These are phyloP conservation scores for Termitomyces sp. DNA, from an alignment of 768 basidiomycete species.

Conservation along the genomic window DNA sequence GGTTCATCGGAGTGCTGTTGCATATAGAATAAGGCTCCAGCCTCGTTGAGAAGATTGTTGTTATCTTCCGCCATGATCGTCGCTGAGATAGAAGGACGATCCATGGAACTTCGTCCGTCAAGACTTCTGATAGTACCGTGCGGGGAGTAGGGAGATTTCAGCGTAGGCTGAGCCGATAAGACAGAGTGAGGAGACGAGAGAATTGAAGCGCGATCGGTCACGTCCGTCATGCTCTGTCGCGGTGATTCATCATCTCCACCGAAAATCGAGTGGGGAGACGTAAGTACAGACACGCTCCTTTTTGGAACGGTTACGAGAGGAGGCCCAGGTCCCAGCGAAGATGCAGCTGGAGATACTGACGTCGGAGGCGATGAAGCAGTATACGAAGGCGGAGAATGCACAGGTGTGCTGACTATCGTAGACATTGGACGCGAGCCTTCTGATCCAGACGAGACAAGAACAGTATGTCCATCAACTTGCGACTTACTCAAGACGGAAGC, in stretches of 20 bases:
- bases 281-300: slow-evolving; percentile 20
- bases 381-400: not conserved
- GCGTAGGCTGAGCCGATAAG: slow-evolving; percentile 9
- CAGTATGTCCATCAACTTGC: not conserved
- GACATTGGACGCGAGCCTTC: not conserved
- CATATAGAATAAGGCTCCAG: slow-evolving; percentile 67
- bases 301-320: not conserved
- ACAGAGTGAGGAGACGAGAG: slow-evolving; percentile 28
- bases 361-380: not conserved
- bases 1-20: slow-evolving; percentile 28
- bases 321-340: slow-evolving; percentile 1
- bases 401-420: not conserved
- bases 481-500: not conserved
- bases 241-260: slow-evolving; percentile 7
- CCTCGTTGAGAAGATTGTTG: slow-evolving; percentile 43
- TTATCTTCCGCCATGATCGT: slow-evolving; percentile 22
- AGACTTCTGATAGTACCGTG: slow-evolving; percentile 8
- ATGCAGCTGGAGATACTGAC: not conserved
- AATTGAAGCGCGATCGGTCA: slow-evolving; percentile 17
- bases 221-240: not conserved
- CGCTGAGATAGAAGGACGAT: slow-evolving; percentile 15
- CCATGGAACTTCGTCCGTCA: slow-evolving; percentile 8
- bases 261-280: slow-evolving; percentile 26
- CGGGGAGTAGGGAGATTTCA: slow-evolving; percentile 35
- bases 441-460: slow-evolving; percentile 5